Conservation (phyloP, 306 rosid genomes). For the Dryas alaskensis region DNA sequence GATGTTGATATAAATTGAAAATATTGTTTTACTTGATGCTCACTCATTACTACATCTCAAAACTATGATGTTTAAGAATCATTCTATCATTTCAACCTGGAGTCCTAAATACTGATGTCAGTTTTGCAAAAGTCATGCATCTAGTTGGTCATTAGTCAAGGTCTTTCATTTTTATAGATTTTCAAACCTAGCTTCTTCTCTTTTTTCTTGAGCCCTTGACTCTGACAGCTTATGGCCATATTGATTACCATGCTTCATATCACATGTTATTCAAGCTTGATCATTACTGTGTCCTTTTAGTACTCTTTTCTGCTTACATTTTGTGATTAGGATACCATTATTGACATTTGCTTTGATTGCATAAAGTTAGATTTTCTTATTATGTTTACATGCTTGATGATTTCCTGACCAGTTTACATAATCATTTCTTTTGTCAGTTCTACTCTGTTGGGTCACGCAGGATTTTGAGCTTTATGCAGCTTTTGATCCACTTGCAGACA, state of each 20-base stretch:
- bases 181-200: neutral
- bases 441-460: conserved; percentile 91
- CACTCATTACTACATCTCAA: neutral
- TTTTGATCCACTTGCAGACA: conserved; percentile 97
- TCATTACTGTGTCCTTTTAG: neutral
- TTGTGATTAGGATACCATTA: neutral
- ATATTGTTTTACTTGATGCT: neutral
- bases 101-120: neutral
- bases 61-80: neutral
- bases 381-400: conserved; percentile 23
- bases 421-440: conserved; percentile 52
- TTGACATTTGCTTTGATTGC: conserved; percentile 15
- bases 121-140: neutral
- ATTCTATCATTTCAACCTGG: neutral
- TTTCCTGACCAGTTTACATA: conserved; percentile 25
- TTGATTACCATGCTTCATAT: neutral
- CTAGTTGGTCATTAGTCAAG: neutral
- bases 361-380: neutral
- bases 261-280: neutral
- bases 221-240: neutral
- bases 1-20: neutral
- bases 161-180: neutral
- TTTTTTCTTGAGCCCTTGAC: neutral
- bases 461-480: conserved; percentile 97
- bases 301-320: neutral